Conservation (phyloP, 2,329 filamentous ascomycete genomes). For the Neonectria sp. region DNA sequence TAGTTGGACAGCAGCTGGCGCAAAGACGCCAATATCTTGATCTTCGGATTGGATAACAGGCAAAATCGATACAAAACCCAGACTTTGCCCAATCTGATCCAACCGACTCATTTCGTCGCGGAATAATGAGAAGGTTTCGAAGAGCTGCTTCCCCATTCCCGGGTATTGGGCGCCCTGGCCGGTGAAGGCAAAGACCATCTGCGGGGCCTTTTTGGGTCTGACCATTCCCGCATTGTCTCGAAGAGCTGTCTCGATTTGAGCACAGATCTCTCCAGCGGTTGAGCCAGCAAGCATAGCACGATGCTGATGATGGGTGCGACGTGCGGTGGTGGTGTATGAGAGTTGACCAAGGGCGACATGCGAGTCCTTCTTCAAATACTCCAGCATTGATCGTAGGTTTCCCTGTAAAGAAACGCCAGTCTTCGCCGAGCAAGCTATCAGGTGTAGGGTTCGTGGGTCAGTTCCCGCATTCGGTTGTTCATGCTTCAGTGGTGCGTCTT, state of each 20-base stretch:
- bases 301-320: slow-evolving; percentile 56
- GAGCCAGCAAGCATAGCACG: slow-evolving; percentile 55
- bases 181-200: slow-evolving; percentile 58
- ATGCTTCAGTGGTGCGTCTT: slow-evolving; percentile 61
- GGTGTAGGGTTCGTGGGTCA: slow-evolving; percentile 55
- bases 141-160: slow-evolving; percentile 54
- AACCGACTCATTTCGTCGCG: slow-evolving; percentile 51
- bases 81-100: slow-evolving; percentile 46
- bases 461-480: slow-evolving; percentile 55
- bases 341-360: slow-evolving; percentile 59
- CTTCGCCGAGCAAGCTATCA: slow-evolving; percentile 30
- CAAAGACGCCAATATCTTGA: slow-evolving; percentile 29
- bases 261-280: slow-evolving; percentile 1
- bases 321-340: slow-evolving; percentile 61
- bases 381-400: slow-evolving; percentile 49
- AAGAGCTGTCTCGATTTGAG: slow-evolving; percentile 25
- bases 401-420: slow-evolving; percentile 43
- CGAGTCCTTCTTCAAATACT: slow-evolving; percentile 59
- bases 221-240: slow-evolving; percentile 28
- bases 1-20: slow-evolving; percentile 54
- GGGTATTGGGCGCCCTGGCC: slow-evolving; percentile 59
- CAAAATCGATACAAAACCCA: slow-evolving; percentile 58
- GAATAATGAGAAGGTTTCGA: slow-evolving; percentile 50
- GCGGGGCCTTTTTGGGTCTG: slow-evolving; percentile 30
- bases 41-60: slow-evolving; percentile 58